A percentile compares a stretch with the other conserved stretches of the same genome.
Evolutionary conservation across 495 filamentous ascomycete species (phyloP).

Genomic region (Annulohypoxylon bovei): DNA sequence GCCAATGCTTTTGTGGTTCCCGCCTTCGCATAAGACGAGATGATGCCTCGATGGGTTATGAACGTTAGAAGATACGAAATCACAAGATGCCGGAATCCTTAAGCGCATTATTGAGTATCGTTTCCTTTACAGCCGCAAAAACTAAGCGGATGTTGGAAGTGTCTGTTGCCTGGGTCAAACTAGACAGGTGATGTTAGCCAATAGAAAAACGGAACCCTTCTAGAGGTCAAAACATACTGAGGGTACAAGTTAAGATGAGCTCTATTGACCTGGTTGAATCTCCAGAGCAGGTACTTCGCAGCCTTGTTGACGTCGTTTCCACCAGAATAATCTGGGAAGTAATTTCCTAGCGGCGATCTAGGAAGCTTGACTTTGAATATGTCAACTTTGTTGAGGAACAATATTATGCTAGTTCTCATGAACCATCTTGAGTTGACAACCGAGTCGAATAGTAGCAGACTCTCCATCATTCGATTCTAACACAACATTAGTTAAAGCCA

Average conservation of each 20-base stretch:
- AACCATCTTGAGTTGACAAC: slow-evolving; percentile 99
- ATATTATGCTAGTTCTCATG: slow-evolving; percentile 96
- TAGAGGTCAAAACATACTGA: slow-evolving; percentile 72
- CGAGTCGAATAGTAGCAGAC: slow-evolving; percentile 95
- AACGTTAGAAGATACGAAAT: slow-evolving; percentile 45
- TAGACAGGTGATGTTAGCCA: slow-evolving; percentile 54
- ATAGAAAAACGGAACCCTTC: not conserved
- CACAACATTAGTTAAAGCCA: slow-evolving; percentile 30
- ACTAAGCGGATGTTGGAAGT: slow-evolving; percentile 98
- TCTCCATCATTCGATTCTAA: slow-evolving; percentile 99
- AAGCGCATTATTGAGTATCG: slow-evolving; percentile 95
- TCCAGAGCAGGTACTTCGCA: slow-evolving; percentile 96
- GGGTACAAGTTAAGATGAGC: slow-evolving; percentile 97
- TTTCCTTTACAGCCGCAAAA: slow-evolving; percentile 98
- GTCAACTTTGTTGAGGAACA: slow-evolving; percentile 99
- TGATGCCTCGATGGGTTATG: not conserved
- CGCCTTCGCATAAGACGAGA: slow-evolving; percentile 27
- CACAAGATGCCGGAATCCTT: slow-evolving; percentile 97
- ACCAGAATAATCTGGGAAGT: slow-evolving; percentile 97
- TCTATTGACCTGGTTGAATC: slow-evolving; percentile 98
- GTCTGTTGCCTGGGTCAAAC: slow-evolving; percentile 97
- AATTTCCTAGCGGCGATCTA: slow-evolving; percentile 86
- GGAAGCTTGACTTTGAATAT: slow-evolving; percentile 94
- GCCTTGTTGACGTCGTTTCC: slow-evolving; percentile 98
- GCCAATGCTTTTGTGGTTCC: slow-evolving; percentile 44